These are phyloP conservation scores for Skeletonema tropicum DNA, from an alignment of 108 stramenopile genomes.

Conservation along the genomic window DNA sequence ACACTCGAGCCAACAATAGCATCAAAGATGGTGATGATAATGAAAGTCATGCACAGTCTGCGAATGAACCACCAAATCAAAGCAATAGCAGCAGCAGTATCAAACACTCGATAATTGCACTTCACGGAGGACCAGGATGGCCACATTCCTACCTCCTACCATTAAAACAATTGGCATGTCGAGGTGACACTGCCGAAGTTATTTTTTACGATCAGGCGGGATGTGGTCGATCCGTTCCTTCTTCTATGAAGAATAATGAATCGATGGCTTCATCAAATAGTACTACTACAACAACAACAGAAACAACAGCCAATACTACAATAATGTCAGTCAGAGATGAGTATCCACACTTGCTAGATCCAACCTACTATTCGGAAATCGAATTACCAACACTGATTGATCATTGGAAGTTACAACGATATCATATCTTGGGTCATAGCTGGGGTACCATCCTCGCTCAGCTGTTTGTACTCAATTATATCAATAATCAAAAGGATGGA, in stretches of 20 bases:
- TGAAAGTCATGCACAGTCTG: no score
- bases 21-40: no score
- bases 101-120: constrained; percentile 23
- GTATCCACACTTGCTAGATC: constrained; percentile 35
- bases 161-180: constrained; percentile 57
- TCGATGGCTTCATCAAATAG: no score
- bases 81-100: neutral
- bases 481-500: neutral
- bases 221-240: constrained; percentile 38
- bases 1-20: neutral
- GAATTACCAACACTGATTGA: constrained; percentile 49
- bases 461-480: constrained; percentile 29
- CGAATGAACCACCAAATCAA: neutral
- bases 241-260: no score
- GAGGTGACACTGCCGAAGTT: constrained; percentile 24
- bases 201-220: constrained; percentile 65
- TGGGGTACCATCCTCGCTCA: constrained; percentile 58
- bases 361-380: constrained; percentile 47
- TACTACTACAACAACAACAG: neutral
- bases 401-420: constrained; percentile 30
- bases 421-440: constrained; percentile 42
- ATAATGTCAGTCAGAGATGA: neutral
- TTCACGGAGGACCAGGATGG: constrained; percentile 61
- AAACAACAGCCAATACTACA: no score
- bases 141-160: constrained; percentile 53